phyloP scores from a whole-genome alignment of 805 yeast genomes.

The Nakazawaea sp. region DNA sequence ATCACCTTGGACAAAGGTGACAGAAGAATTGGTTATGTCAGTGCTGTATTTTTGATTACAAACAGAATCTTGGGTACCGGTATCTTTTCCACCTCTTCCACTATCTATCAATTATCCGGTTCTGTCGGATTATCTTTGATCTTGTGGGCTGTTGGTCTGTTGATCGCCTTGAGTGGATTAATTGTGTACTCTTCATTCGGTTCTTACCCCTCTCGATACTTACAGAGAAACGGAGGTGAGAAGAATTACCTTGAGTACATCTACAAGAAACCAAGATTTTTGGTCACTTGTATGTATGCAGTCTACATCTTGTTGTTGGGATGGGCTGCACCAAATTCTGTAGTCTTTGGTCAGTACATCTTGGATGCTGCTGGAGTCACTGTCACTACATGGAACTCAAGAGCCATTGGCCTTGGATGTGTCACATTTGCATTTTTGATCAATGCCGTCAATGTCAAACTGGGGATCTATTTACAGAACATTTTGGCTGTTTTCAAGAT shows the following conservation, averaged over 20 bases:
- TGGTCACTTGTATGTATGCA: slow-evolving; percentile 61
- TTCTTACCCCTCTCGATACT: slow-evolving; percentile 33
- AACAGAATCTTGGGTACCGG: slow-evolving; percentile 75
- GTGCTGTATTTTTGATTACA: slow-evolving; percentile 44
- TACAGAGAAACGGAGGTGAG: slow-evolving; percentile 83
- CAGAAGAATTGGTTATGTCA: slow-evolving; percentile 36
- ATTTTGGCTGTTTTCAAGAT: slow-evolving; percentile 67
- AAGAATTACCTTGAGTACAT: slow-evolving; percentile 73
- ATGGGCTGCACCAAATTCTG: slow-evolving; percentile 82
- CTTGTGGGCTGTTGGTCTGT: slow-evolving; percentile 69
- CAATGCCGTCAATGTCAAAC: slow-evolving; percentile 53
- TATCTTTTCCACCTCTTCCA: slow-evolving; percentile 60
- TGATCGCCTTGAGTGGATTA: slow-evolving; percentile 58
- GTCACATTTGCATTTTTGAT: slow-evolving; percentile 63
- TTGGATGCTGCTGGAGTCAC: slow-evolving; percentile 67
- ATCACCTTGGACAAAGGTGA: slow-evolving; percentile 29
- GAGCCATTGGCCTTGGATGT: slow-evolving; percentile 72
- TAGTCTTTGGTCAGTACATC: slow-evolving; percentile 73
- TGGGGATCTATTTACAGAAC: slow-evolving; percentile 62
- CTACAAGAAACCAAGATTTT: slow-evolving; percentile 59
- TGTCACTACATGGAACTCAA: slow-evolving; percentile 66
- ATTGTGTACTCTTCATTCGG: slow-evolving; percentile 79
- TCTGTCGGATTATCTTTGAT: slow-evolving; percentile 67
- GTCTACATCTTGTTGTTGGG: slow-evolving; percentile 70
- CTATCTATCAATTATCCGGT: slow-evolving; percentile 52